Evolutionary conservation across 2,329 filamentous ascomycete species (phyloP), one percentile per base, ranked within the genome.

Genomic region (Pezicula rhizophila): DNA sequence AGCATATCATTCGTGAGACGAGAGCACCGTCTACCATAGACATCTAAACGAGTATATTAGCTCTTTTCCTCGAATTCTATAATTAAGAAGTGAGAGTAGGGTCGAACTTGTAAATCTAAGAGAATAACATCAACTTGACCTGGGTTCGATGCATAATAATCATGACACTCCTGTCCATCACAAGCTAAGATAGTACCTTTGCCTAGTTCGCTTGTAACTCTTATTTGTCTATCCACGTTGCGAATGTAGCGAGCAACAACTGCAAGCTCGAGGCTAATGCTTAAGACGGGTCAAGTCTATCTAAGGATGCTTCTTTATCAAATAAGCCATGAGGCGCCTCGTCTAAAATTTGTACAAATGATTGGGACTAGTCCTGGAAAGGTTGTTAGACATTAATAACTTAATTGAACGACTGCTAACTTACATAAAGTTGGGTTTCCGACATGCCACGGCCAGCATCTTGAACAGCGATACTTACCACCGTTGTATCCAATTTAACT

Each of bases 161-260:
- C 82, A 3, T 82, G 88, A 61, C 86, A 89, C 68, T 90, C 85
- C 7, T 83, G 80, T 4, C 87, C 87, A 57, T 92, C 87, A 26
- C 79, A 70, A 1, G 84, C 86, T 44, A 59, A 60, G 6, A 57
- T 55, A 2, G 58, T 58, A 3, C 58, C 58, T 50, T 56, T 60
- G 1, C 56, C 58, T 14, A 52, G 33, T 25, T 60, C 58, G 35
- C 53, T 57, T 4, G 42, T 42, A 2, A 60, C 51, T 37, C 52
- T 41, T 18, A 60, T 58, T 31, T 60, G 58, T 1, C 58, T 57
- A 41, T 57, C 52, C 23, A 53, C 49, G 28, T 55, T 56, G 12
- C 52, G 51, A n/a, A 60, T 49, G 46, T 58, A 59, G 18, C 52
- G 51, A 17, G 54, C 58, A 15, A 60, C 52, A 17, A 55, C 50